Evolutionary conservation across 1,284 basidiomycete genomes (phyloP).

Genomic region (Apiotrichum sp.): DNA sequence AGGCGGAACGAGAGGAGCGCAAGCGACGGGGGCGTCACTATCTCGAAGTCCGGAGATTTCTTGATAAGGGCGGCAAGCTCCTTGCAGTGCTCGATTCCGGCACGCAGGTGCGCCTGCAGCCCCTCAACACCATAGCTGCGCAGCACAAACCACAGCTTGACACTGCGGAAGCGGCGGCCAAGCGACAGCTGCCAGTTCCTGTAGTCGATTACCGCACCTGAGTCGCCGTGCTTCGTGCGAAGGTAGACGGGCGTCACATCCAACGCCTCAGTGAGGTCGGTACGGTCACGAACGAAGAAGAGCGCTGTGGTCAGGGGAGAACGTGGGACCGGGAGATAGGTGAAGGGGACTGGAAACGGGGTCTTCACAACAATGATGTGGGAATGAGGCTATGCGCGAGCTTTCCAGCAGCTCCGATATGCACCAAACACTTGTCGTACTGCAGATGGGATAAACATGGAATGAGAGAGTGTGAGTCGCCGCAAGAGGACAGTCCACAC

Average conservation of each 20-base stretch:
- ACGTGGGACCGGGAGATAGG: too few species aligned
- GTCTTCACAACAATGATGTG: neutral
- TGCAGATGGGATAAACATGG: too few species aligned
- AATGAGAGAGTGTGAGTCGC: too few species aligned
- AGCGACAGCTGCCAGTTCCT: constrained; percentile 89
- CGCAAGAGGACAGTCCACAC: too few species aligned
- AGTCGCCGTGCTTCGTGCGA: constrained; percentile 39
- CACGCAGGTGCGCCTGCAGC: constrained; percentile 66
- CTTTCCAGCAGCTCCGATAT: too few species aligned
- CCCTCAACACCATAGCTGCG: constrained; percentile 72
- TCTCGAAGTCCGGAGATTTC: constrained; percentile 53
- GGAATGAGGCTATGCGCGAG: too few species aligned
- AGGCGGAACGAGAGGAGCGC: constrained; percentile 73
- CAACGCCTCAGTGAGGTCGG: constrained; percentile 67
- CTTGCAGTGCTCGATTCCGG: constrained; percentile 58
- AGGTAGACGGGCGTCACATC: constrained; percentile 81
- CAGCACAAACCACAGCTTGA: constrained; percentile 91
- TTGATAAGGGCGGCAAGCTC: constrained; percentile 58
- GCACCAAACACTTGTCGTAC: too few species aligned
- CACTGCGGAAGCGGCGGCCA: constrained; percentile 79
- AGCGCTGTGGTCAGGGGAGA: constrained; percentile 18
- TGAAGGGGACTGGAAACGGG: neutral
- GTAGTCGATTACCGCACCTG: constrained; percentile 80
- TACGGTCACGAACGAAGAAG: constrained; percentile 60
- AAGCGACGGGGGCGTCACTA: constrained; percentile 60